These are phyloP conservation scores for Collybia mongolica DNA, from an alignment of 768 basidiomycete genomes.

Conservation along the genomic window DNA sequence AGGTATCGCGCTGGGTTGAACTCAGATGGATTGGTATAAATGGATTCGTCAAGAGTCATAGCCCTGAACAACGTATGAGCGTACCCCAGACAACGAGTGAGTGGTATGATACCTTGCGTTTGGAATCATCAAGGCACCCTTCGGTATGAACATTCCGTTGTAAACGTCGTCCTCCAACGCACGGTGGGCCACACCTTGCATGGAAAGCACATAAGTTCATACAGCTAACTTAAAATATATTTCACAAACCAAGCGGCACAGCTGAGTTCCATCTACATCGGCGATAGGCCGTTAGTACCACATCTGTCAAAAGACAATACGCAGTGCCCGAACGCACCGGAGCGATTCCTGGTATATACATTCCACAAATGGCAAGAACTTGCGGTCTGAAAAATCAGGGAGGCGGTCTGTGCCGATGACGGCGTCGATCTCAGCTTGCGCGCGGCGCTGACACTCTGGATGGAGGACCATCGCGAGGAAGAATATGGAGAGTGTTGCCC, in stretches of 20 bases:
- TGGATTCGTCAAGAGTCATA: slow-evolving; percentile 32
- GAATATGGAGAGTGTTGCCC: slow-evolving; percentile 26
- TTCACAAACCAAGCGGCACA: slow-evolving; percentile 15
- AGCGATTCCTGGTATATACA: slow-evolving; percentile 27
- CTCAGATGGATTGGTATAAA: slow-evolving; percentile 34
- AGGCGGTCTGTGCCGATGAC: slow-evolving; percentile 32
- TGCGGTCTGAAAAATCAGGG: slow-evolving; percentile 29
- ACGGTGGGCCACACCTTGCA: slow-evolving; percentile 26
- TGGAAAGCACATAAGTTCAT: neutral
- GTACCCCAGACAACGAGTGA: neutral
- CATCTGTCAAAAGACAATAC: neutral
- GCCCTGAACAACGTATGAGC: slow-evolving; percentile 24
- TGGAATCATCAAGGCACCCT: slow-evolving; percentile 36
- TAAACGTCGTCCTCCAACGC: slow-evolving; percentile 28
- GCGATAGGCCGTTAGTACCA: neutral
- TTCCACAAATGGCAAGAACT: slow-evolving; percentile 32
- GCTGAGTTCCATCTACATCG: slow-evolving; percentile 17
- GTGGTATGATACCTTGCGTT: slow-evolving; percentile 34
- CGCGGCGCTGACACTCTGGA: slow-evolving; percentile 31
- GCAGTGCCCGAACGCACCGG: neutral
- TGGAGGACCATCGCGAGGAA: slow-evolving; percentile 37
- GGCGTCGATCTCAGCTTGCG: slow-evolving; percentile 38
- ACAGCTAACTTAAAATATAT: too few relatives aligned
- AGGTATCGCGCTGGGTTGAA: slow-evolving; percentile 45
- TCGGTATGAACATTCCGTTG: slow-evolving; percentile 35